Evolutionary conservation across 306 rosid species (phyloP).

Genomic region (Corylus heterophylla): DNA sequence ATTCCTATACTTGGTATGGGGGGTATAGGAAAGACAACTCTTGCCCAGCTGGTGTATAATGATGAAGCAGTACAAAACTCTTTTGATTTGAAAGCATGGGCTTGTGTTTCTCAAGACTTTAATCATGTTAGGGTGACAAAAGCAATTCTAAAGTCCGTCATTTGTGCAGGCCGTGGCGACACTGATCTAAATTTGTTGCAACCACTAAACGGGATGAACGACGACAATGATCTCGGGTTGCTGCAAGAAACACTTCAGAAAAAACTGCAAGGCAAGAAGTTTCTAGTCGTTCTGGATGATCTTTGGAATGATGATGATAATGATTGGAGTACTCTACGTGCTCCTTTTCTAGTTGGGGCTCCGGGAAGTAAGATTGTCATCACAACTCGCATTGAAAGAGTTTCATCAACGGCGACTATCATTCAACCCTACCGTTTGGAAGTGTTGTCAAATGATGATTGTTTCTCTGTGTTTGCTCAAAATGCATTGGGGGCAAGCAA

Average conservation of each 20-base stretch:
- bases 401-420: conserved; percentile 1
- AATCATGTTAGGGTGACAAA: background rate
- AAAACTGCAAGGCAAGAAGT: background rate
- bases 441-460: background rate
- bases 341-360: conserved; percentile 1
- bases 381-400: conserved; percentile 16
- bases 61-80: background rate
- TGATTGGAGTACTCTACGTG: background rate
- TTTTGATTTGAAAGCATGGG: background rate
- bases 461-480: conserved; percentile 10
- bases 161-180: background rate
- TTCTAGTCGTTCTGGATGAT: conserved; percentile 31
- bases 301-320: conserved; percentile 16
- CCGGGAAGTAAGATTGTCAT: conserved; percentile 26
- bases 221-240: no score
- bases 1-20: conserved; percentile 21
- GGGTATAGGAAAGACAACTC: background rate
- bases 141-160: background rate
- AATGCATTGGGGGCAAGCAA: conserved; percentile 8
- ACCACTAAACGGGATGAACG: no score
- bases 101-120: background rate
- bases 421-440: no score
- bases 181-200: no score
- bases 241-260: background rate
- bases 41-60: conserved; percentile 7